Evolutionary conservation across 129 eudicot species (phyloP).

Genomic region (Flaveria ramosissima): DNA sequence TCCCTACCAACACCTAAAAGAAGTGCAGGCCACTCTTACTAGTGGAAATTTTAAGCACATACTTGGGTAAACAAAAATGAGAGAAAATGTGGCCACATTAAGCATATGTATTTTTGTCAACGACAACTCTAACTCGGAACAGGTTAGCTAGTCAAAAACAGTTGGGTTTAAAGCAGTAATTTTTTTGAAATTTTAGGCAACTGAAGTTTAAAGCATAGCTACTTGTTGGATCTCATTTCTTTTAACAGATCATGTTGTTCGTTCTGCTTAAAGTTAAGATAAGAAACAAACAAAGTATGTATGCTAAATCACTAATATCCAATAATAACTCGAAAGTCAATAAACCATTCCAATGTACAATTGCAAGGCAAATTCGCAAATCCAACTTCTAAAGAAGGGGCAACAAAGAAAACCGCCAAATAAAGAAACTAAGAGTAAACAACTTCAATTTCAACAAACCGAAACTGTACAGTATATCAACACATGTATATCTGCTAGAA

Average conservation of each 20-base stretch:
- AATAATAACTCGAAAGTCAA: conserved; percentile 19
- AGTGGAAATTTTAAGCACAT: too few species aligned
- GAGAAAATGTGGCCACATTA: too few species aligned
- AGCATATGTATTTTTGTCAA: too few species aligned
- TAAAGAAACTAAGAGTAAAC: background rate
- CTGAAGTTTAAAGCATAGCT: background rate
- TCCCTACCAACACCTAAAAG: too few species aligned
- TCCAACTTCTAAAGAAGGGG: conserved; percentile 31
- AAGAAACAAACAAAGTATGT: conserved; percentile 10
- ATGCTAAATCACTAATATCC: conserved; percentile 23
- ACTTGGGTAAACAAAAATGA: too few species aligned
- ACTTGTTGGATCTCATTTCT: background rate
- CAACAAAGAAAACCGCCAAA: conserved; percentile 34
- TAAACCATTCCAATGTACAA: conserved; percentile 40
- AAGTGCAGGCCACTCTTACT: too few species aligned
- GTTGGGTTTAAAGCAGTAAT: too few species aligned
- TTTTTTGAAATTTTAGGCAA: too few species aligned
- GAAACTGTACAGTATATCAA: conserved; percentile 52
- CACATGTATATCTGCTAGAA: conserved; percentile 40
- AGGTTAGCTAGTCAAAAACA: too few species aligned
- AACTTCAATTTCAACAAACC: conserved; percentile 30
- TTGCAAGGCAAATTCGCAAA: conserved; percentile 22
- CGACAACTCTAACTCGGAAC: too few species aligned
- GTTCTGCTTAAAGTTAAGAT: background rate
- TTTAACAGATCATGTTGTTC: conserved; percentile 3